A percentile compares a stretch with the other conserved stretches of the same genome.
These are phyloP conservation scores for Globisporangium paroecandrum DNA, from an alignment of 352 stramenopile species.

Conservation along the genomic window DNA sequence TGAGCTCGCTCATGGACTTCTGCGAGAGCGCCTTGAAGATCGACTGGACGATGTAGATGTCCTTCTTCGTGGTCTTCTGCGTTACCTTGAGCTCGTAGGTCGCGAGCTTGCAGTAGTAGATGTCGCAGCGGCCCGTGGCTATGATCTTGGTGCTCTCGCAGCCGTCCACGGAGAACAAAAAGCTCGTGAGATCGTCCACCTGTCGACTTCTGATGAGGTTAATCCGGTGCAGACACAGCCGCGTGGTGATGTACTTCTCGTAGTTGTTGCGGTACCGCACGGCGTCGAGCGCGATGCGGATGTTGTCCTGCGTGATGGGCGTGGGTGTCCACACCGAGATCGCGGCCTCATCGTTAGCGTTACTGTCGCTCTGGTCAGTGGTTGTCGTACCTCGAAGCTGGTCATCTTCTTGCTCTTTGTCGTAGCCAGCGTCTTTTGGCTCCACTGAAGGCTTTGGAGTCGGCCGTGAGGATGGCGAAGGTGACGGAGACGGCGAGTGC, in stretches of 20 bases:
- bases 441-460: background rate
- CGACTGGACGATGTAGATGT: conserved; percentile 36
- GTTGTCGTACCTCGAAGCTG: background rate
- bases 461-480: background rate
- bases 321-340: conserved; percentile 22
- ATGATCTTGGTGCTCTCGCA: conserved; percentile 26
- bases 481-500: background rate
- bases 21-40: conserved; percentile 37
- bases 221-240: conserved; percentile 40
- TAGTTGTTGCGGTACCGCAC: conserved; percentile 45
- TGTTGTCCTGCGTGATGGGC: conserved; percentile 18
- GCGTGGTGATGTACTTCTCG: conserved; percentile 24
- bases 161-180: conserved; percentile 37
- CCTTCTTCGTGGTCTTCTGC: conserved; percentile 26
- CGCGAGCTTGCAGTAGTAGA: conserved; percentile 41
- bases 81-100: conserved; percentile 41
- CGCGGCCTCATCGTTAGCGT: background rate
- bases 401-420: background rate
- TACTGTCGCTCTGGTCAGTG: background rate
- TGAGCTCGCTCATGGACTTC: conserved; percentile 30
- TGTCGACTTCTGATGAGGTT: conserved; percentile 27
- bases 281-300: conserved; percentile 31
- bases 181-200: conserved; percentile 22
- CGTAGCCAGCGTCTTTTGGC: background rate
- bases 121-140: conserved; percentile 34